phyloP scores from a whole-genome alignment of 345 rosid species.

The Pistacia integerrima region DNA sequence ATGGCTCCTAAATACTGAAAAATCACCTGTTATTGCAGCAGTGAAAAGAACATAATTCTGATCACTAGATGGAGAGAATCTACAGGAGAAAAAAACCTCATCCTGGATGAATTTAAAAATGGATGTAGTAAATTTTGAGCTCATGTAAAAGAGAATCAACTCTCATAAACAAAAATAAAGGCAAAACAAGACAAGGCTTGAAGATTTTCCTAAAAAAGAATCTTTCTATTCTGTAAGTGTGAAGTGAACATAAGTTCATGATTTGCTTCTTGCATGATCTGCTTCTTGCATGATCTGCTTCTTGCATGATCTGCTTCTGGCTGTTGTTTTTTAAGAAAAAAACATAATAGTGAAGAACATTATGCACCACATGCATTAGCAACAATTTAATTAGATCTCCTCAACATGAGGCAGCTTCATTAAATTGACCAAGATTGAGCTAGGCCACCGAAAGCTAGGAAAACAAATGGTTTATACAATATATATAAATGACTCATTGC shows the following conservation, averaged over 20 bases:
- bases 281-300: not conserved
- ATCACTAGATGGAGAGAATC: slow-evolving; percentile 60
- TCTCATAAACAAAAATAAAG: slow-evolving; percentile 4
- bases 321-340: not conserved
- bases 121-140: slow-evolving; percentile 22
- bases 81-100: slow-evolving; percentile 78
- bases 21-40: slow-evolving; percentile 78
- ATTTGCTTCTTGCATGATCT: no score
- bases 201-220: not conserved
- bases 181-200: not conserved
- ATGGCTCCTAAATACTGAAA: not conserved
- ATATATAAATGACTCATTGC: slow-evolving; percentile 18
- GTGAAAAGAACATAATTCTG: slow-evolving; percentile 54
- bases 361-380: not conserved
- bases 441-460: slow-evolving; percentile 3
- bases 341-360: not conserved
- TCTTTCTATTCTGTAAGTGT: not conserved
- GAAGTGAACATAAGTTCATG: not conserved
- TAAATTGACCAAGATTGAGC: not conserved
- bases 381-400: not conserved
- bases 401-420: not conserved
- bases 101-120: slow-evolving; percentile 46
- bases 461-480: slow-evolving; percentile 3
- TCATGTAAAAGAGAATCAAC: slow-evolving; percentile 11
- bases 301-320: no score